A percentile compares a stretch with the other conserved stretches of the same genome.
Evolutionary conservation across 306 rosid species (phyloP).

Genomic region (Dryas octopetala): DNA sequence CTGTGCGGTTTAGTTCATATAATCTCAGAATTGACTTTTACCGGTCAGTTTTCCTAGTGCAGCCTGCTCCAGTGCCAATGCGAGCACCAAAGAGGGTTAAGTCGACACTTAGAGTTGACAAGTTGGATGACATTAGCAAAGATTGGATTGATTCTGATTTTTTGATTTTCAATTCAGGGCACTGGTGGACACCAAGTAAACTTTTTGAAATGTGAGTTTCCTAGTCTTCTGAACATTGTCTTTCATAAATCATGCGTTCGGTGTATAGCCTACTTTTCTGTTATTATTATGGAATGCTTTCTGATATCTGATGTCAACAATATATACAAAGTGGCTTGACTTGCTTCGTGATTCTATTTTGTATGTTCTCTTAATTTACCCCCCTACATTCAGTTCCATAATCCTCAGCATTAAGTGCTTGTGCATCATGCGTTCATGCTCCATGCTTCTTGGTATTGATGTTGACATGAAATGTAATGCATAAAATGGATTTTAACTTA

Average conservation of each 20-base stretch:
- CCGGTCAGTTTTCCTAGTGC: slow-evolving; percentile 75
- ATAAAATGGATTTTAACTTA: neutral
- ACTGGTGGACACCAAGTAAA: slow-evolving; percentile 86
- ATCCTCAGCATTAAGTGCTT: neutral
- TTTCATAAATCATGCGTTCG: neutral
- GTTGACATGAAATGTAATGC: neutral
- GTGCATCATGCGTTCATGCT: neutral
- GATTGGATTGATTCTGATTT: slow-evolving; percentile 89
- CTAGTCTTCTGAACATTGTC: slow-evolving; percentile 15
- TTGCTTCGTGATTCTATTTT: slow-evolving; percentile 8
- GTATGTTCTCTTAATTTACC: neutral
- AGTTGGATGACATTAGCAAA: slow-evolving; percentile 66
- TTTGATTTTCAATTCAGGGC: slow-evolving; percentile 82
- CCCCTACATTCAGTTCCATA: neutral
- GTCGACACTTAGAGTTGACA: slow-evolving; percentile 61
- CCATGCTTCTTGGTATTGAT: neutral
- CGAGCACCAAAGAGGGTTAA: slow-evolving; percentile 72
- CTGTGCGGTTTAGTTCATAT: slow-evolving; percentile 54
- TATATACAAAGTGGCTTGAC: neutral
- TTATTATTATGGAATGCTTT: slow-evolving; percentile 3
- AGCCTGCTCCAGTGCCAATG: slow-evolving; percentile 49
- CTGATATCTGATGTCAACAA: neutral
- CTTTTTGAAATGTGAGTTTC: slow-evolving; percentile 76
- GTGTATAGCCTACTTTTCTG: neutral
- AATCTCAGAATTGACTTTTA: slow-evolving; percentile 75